Conservation (phyloP, 2,329 filamentous ascomycete species). For the Ascochyta lentis region DNA sequence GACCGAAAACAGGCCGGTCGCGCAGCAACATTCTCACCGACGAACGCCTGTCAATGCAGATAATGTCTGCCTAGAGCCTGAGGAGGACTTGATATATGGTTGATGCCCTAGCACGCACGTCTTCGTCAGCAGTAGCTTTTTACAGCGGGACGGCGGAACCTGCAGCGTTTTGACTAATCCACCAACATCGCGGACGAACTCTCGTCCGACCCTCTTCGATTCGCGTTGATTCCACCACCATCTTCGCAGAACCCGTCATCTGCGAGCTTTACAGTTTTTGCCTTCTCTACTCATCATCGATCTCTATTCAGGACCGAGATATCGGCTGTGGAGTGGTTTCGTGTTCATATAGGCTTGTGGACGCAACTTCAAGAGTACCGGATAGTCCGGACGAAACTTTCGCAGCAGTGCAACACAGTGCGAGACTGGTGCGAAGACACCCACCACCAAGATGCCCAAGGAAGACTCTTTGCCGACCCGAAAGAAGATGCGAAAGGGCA, state of each 20-base stretch:
- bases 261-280: neutral
- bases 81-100: conserved; percentile 4
- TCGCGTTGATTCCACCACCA: conserved; percentile 14
- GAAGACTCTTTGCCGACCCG: conserved; percentile 42
- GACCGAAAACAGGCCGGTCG: conserved; percentile 6
- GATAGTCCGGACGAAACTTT: conserved; percentile 30
- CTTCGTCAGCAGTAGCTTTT: conserved; percentile 5
- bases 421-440: conserved; percentile 13
- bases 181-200: conserved; percentile 8
- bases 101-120: conserved; percentile 8
- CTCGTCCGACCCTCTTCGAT: conserved; percentile 14
- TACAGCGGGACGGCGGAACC: neutral
- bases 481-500: conserved; percentile 55
- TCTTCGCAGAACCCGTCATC: conserved; percentile 5
- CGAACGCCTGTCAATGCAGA: conserved; percentile 3
- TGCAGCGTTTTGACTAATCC: conserved; percentile 10
- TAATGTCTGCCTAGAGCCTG: conserved; percentile 7
- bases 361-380: conserved; percentile 1
- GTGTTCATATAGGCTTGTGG: conserved; percentile 7
- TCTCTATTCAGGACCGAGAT: neutral
- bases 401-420: conserved; percentile 12
- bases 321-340: neutral
- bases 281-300: neutral
- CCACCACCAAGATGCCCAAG: conserved; percentile 43
- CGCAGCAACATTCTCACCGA: conserved; percentile 9